Base-by-base conservation (phyloP, 331 rosid genomes). In the Cucumis variabilis region DNA sequence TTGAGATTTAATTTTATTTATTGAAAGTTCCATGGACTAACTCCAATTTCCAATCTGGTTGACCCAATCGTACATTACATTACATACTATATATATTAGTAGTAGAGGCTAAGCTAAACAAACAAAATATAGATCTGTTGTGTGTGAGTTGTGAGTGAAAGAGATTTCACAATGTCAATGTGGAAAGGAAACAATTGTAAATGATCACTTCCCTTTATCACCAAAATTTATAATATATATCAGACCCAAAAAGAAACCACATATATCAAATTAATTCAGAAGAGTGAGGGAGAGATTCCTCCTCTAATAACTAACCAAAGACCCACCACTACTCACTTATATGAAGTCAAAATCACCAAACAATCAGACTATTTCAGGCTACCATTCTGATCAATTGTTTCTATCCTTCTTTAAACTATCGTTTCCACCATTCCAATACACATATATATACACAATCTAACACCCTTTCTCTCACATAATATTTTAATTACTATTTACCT, bases 321-420 rank as follows among this genome's bases (percentile, higher is more conserved):
- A 77, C 81, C 81, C 81, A 44, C 58, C 28, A 74, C 17, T 4
- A 11, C 5, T 74, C 9, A 74, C 3, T 33, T n/a, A 70, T 2
- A n/a, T 16, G 11, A 41, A 76, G 82, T 76, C 82, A 76, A 76
- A 76, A 76, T 76, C 27, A 37, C 16, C 79, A 68, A 68, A 68
- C 10, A 68, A 0, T 0, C 74, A 27, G 74, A 27, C 44, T 8
- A 8, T 21, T 63, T 63, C 24, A 63, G 68, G 68, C 68, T 63
- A 23, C 44, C 75, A 69, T 6, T 69, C 58, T 75, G 58, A 44
- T 41, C 58, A 50, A 11, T 44, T 24, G 53, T 25, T 58, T 58
- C 65, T 58, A 53, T 20, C 67, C 3, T 19, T 14, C 27, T 19
- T 28, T 19, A 60, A 28, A 28, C 21, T 19, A 16, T 73, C 51